Base-by-base conservation (phyloP, 495 filamentous ascomycete species). In the Xylona heveae region DNA sequence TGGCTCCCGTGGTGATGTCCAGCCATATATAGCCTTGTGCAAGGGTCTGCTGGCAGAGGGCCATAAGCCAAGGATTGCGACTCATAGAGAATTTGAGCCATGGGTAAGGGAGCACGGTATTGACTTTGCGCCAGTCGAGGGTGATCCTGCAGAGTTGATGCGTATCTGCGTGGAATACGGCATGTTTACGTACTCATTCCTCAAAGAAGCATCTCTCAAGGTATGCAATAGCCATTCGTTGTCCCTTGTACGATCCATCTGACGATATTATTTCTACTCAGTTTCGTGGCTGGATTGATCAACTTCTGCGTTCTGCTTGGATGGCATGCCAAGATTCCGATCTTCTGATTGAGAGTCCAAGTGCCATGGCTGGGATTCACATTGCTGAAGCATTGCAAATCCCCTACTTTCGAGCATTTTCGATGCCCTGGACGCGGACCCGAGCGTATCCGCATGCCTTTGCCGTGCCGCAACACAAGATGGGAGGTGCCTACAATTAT, bases 391-490 rank as follows among this genome's bases (percentile, higher is more conserved):
- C 83, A 5, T 62, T 97, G 4, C 62, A 65, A 20, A 90, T 97
- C 31, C 88, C 88, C 4, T 97, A 97, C 46, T 95, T 95, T 61
- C 71, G 88, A 38, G 90, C 83, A 0, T 97, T 97, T 51, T 88
- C 85, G 12, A 97, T 97, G 88, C 90, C 88, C 9, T 97, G 88
- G 88, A 85, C 90, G 0, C 71, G 84, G 27, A 97, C 88, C 15
- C 62, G 90, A 31, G 80, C 90, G 3, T 97, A 97, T 44, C 88
- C 88, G 8, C 88, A 97, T 55, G 90, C 88, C 4, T 97, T 97
- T 55, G 76, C 81, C n/a, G 82, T 92, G 22, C 81, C 81, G 7
- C 78, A 84, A 32, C 71, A 78, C 41, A 91, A 88, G 51, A 79
- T 91, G 73, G 88, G 88, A 30, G 88, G 88, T 19, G 71, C 68